phyloP scores from a whole-genome alignment of 805 yeast species.

The Kluyveromyces dobzhanskii region DNA sequence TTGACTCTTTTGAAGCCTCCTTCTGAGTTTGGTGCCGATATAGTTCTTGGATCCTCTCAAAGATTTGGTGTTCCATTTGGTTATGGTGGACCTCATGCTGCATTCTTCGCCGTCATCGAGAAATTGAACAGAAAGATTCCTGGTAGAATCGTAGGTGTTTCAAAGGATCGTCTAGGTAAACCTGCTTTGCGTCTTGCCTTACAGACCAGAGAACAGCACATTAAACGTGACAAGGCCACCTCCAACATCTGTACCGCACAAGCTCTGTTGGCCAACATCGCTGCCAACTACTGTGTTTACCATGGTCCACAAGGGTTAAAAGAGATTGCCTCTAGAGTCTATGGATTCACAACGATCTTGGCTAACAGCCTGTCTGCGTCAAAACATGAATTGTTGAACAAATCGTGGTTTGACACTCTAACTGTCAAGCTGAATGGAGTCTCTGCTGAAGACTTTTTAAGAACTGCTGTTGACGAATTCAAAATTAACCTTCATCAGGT shows the following conservation, averaged over 20 bases:
- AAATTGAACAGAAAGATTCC: slow-evolving; percentile 87
- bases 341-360: slow-evolving; percentile 63
- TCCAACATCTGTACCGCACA: slow-evolving; percentile 98
- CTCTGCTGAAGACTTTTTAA: slow-evolving; percentile 48
- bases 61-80: slow-evolving; percentile 98
- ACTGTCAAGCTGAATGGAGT: slow-evolving; percentile 48
- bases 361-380: slow-evolving; percentile 46
- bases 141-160: slow-evolving; percentile 89
- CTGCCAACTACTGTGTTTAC: slow-evolving; percentile 92
- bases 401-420: slow-evolving; percentile 80
- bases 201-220: slow-evolving; percentile 98
- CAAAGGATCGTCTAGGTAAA: slow-evolving; percentile 85
- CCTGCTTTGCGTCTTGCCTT: slow-evolving; percentile 87
- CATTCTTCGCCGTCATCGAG: slow-evolving; percentile 83
- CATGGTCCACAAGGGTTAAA: slow-evolving; percentile 87
- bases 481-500: slow-evolving; percentile 74
- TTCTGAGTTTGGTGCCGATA: slow-evolving; percentile 78
- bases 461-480: slow-evolving; percentile 47
- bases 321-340: slow-evolving; percentile 68
- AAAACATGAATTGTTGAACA: slow-evolving; percentile 44
- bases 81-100: slow-evolving; percentile 98
- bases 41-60: slow-evolving; percentile 87
- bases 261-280: slow-evolving; percentile 89
- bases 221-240: slow-evolving; percentile 94
- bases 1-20: slow-evolving; percentile 83